phyloP scores from a whole-genome alignment of 1,284 basidiomycete genomes.

The Cystobasidium sp. region DNA sequence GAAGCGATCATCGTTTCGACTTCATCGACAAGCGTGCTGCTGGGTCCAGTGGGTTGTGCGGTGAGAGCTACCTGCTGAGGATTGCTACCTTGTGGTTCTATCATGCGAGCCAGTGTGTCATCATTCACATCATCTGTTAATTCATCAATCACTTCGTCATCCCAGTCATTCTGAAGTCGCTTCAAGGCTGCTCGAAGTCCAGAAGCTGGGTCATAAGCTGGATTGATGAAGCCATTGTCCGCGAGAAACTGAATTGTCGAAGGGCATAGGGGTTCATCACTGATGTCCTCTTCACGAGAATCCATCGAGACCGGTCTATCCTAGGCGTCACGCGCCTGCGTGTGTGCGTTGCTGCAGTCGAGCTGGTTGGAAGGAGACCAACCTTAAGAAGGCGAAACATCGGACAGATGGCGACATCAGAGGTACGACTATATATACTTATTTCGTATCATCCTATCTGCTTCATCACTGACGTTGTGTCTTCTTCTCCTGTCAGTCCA shows the following conservation, averaged over 20 bases:
- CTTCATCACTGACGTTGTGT: too few relatives aligned
- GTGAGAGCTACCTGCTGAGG: conserved; percentile 8
- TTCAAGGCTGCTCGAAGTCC: not conserved
- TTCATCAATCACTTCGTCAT: not conserved
- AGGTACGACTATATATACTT: too few relatives aligned
- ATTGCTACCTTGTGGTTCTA: conserved; percentile 5
- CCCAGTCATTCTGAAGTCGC: not conserved
- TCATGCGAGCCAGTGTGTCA: not conserved
- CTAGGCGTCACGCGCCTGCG: too few relatives aligned
- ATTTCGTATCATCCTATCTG: too few relatives aligned
- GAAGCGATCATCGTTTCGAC: not conserved
- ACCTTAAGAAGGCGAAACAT: too few relatives aligned
- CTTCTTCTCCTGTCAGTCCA: too few relatives aligned
- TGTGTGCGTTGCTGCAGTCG: too few relatives aligned
- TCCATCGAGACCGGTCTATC: too few relatives aligned
- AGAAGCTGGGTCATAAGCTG: not conserved
- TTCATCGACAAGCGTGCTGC: not conserved
- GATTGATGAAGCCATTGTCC: conserved; percentile 7
- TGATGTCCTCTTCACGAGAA: too few relatives aligned
- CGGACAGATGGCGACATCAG: too few relatives aligned
- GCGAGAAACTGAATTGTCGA: conserved; percentile 7
- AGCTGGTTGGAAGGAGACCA: too few relatives aligned
- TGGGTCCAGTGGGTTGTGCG: not conserved
- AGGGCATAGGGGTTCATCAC: not conserved
- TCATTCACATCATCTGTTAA: conserved; percentile 11